Conservation (phyloP, 495 filamentous ascomycete genomes). For the Trypethelium eluteriae region DNA sequence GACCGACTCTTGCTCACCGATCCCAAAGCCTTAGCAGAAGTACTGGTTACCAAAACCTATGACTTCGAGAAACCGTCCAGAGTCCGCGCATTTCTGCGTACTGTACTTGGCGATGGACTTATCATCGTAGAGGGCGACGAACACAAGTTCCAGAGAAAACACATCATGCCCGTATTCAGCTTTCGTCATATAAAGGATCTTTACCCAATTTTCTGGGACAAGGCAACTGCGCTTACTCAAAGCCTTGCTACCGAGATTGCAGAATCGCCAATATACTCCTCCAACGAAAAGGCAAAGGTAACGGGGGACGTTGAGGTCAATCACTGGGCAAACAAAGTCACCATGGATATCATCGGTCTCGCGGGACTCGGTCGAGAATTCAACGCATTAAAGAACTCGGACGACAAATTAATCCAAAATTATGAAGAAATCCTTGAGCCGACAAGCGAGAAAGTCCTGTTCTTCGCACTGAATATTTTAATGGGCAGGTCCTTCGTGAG, state of each 20-base stretch:
- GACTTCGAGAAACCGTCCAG: slow-evolving; percentile 47
- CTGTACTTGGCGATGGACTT: slow-evolving; percentile 32
- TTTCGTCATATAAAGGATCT: slow-evolving; percentile 34
- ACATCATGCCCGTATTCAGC: slow-evolving; percentile 33
- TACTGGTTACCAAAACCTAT: slow-evolving; percentile 37
- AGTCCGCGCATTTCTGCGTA: slow-evolving; percentile 30
- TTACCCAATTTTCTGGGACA: slow-evolving; percentile 37
- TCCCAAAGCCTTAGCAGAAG: slow-evolving; percentile 29
- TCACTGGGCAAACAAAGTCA: slow-evolving; percentile 29
- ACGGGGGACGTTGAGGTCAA: slow-evolving; percentile 28
- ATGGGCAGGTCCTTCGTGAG: slow-evolving; percentile 33
- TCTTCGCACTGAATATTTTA: slow-evolving; percentile 43
- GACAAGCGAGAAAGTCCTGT: slow-evolving; percentile 41
- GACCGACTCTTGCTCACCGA: slow-evolving; percentile 26
- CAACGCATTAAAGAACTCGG: slow-evolving; percentile 26
- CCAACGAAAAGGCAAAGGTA: background rate
- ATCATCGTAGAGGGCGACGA: slow-evolving; percentile 34
- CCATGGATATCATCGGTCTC: slow-evolving; percentile 34
- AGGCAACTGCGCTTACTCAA: slow-evolving; percentile 39
- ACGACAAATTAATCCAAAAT: slow-evolving; percentile 28
- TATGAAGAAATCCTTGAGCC: slow-evolving; percentile 44
- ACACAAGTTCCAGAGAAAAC: slow-evolving; percentile 33
- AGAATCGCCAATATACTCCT: slow-evolving; percentile 16
- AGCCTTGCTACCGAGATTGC: slow-evolving; percentile 22
- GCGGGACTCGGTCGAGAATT: slow-evolving; percentile 32